A percentile compares a stretch with the other conserved stretches of the same genome.
These are phyloP conservation scores for Sugiyamaella smithiae DNA, from an alignment of 805 yeast species.

Conservation along the genomic window DNA sequence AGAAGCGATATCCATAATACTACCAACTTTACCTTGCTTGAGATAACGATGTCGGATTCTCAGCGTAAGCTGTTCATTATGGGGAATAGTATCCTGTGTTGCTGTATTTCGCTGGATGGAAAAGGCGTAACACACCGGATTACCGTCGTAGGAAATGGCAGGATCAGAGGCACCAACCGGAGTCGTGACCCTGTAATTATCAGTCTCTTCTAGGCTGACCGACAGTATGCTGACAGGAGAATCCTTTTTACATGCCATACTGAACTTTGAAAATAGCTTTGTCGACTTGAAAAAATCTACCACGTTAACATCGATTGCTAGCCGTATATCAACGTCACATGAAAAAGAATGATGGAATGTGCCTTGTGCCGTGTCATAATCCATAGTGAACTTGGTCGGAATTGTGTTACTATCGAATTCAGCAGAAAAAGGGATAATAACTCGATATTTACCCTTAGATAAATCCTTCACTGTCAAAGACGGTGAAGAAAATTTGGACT, in stretches of 20 bases:
- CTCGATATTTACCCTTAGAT: conserved; percentile 14
- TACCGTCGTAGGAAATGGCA: conserved; percentile 60
- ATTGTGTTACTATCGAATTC: conserved; percentile 27
- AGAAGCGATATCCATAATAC: not conserved
- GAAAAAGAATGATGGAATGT: conserved; percentile 24
- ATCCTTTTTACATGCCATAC: conserved; percentile 55
- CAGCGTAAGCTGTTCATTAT: conserved; percentile 15
- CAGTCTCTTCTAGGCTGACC: conserved; percentile 41
- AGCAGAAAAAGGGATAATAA: conserved; percentile 30
- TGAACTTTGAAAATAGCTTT: conserved; percentile 61
- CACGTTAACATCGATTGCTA: conserved; percentile 70
- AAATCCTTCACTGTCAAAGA: conserved; percentile 21
- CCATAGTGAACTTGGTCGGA: conserved; percentile 27
- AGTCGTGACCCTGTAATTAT: conserved; percentile 35
- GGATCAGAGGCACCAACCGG: conserved; percentile 27
- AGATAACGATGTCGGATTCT: conserved; percentile 20
- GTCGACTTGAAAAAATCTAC: conserved; percentile 68
- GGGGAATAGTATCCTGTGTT: not conserved
- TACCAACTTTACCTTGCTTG: conserved; percentile 23
- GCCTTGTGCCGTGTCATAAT: conserved; percentile 25
- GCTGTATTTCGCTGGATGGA: conserved; percentile 43
- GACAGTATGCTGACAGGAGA: conserved; percentile 53
- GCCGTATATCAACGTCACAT: conserved; percentile 46
- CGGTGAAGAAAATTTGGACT: conserved; percentile 2
- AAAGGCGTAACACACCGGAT: conserved; percentile 63